Evolutionary conservation across 805 yeast species (phyloP), one percentile per base, ranked within the genome.

Genomic region (Yarrowia divulgata): DNA sequence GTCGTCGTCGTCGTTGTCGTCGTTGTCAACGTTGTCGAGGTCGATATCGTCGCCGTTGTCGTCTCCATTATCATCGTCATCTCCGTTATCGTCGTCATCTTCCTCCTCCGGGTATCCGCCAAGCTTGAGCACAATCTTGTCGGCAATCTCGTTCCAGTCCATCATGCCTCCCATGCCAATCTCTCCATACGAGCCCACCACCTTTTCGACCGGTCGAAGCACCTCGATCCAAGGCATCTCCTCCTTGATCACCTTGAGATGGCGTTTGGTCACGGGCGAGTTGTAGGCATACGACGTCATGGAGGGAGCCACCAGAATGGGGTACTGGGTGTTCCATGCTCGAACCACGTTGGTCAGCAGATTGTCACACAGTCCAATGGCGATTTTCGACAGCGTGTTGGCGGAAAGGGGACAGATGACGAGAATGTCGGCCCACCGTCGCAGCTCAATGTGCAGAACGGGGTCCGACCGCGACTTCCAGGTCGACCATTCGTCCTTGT

Each of bases 141-240:
- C 96, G 19, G 93, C 97, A 74, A 95, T 89, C 77, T 93, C 98
- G 77, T 91, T 90, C 87, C 96, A 92, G 74, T 95, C 98, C 89
- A 93, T 90, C 98, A 95, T 95, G 68, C 99, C 98, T 62, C 99
- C 98, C 92, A 95, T 90, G n/a, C 98, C 98, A 32, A 95, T 93
- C 74, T 94, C 98, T 71, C 99, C 98, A 80, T 93, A 92, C 50
- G 91, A 85, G 69, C 97, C 92, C 75, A 90, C 87, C 7, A 94
- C 97, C 78, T 94, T 94, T 78, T 94, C 99, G 32, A 93, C 92
- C 0, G 99, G 99, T 77, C 89, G 90, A 76, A 95, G 83, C n/a
- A 94, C 87, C 73, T 92, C 97, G 71, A 94, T 89, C 94, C 96
- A 94, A 43, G 94, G 91, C 95, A 95, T 93, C 72, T 93, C 97